Evolutionary conservation across 345 rosid genomes (phyloP), one percentile per base, ranked within the genome.

Genomic region (Mercurialis annua): DNA sequence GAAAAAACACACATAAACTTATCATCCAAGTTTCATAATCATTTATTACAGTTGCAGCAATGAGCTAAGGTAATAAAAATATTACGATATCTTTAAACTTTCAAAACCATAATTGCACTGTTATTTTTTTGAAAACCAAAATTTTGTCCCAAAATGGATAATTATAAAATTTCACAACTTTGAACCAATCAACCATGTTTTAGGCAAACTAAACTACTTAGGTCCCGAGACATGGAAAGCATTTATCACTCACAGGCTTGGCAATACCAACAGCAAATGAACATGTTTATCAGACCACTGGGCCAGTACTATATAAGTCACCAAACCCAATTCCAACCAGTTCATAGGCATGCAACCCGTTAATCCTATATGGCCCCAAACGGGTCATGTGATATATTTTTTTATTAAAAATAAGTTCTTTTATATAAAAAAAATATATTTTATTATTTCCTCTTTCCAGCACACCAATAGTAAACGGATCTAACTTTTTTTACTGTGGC

Each of bases 281-380:
- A 40, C 38, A 59, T 59, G 10, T 29, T 49, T 64, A 64, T 33
- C 18, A 34, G 59, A 53, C 21, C 15, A 23, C 46, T 33, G 59
- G 59, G 46, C 17, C 59, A 16, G 31, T n/a, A n/a, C n/a, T 50
- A 23, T 3, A 36, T 64, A 46, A 46, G 29, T 20, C 68, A 34
- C 59, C 47, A 21, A 24, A 54, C 24, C 58, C 30, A 54, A 34
- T n/a, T n/a, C n/a, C n/a, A 36, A 36, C 6, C 43, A 46, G 7
- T 16, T 20, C 11, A 6, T 24, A 6, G 4, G 11, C 10, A 0
- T 42, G 23, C 44, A n/a, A 42, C 53, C 34, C 38, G 5, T 4
- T 26, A 11, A 33, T 24, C 4, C 21, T 4, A 7, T 26, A 44
- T 26, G 38, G 30, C 30, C 29, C 27, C 40, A 14, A 43, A 31